Conservation (phyloP, 495 filamentous ascomycete species). For the Articulospora tetracladia region DNA sequence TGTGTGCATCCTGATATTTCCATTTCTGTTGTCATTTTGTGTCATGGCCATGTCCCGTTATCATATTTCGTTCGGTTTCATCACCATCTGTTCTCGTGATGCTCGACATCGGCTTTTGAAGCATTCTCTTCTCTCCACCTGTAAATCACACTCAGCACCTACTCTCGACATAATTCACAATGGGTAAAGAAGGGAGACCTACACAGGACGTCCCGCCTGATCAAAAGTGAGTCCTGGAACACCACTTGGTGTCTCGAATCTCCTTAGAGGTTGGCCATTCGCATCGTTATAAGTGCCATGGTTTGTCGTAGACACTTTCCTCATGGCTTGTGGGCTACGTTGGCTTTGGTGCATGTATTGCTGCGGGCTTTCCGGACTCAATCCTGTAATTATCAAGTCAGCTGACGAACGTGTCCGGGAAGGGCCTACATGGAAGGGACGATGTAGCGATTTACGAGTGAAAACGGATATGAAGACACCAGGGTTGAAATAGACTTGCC, state of each 20-base stretch:
- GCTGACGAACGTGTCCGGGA: too few species aligned
- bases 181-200: background rate
- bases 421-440: too few species aligned
- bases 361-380: background rate
- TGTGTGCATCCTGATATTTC: too few species aligned
- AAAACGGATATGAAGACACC: too few species aligned
- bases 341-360: background rate
- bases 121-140: conserved; percentile 19
- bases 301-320: background rate
- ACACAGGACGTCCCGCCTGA: conserved; percentile 21
- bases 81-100: conserved; percentile 6
- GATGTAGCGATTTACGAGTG: too few species aligned
- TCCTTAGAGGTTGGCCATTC: conserved; percentile 5
- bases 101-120: conserved; percentile 1
- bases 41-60: too few species aligned
- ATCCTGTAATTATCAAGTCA: too few species aligned
- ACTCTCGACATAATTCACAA: background rate
- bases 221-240: conserved; percentile 20
- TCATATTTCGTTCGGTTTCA: background rate
- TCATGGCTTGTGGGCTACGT: background rate
- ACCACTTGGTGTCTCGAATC: conserved; percentile 13
- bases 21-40: too few species aligned
- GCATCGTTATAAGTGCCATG: background rate
- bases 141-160: background rate
- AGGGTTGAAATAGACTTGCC: too few species aligned